phyloP scores from a whole-genome alignment of 140 eudicot genomes.

The Cichorium intybus region DNA sequence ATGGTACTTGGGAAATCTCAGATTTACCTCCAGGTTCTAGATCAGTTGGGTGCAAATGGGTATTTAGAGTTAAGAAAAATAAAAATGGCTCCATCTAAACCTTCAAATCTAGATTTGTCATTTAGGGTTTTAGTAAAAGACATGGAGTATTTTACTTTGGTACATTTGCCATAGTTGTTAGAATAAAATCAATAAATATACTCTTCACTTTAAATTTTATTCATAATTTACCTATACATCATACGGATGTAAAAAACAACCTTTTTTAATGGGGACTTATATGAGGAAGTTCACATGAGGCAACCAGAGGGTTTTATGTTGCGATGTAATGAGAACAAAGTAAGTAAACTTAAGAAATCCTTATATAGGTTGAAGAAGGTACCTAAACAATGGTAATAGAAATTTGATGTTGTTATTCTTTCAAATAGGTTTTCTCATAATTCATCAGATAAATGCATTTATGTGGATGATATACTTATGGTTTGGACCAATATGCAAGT shows the following conservation, averaged over 20 bases:
- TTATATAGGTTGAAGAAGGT: background rate
- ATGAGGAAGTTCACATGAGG: too few species aligned
- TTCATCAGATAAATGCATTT: too few species aligned
- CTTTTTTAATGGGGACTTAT: too few species aligned
- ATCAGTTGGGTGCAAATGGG: background rate
- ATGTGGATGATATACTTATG: too few species aligned
- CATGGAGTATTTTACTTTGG: background rate
- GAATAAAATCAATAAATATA: background rate
- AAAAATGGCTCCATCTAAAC: background rate
- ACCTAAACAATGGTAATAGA: background rate
- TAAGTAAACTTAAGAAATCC: background rate
- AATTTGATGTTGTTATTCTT: too few species aligned
- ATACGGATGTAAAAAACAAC: slow-evolving; percentile 7
- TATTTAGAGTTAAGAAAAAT: background rate
- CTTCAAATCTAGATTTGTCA: too few species aligned
- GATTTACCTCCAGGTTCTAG: background rate
- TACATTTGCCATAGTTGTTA: background rate
- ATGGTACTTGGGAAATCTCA: background rate
- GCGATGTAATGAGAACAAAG: background rate
- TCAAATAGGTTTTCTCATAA: too few species aligned
- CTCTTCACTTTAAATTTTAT: background rate
- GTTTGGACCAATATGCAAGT: too few species aligned
- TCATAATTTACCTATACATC: background rate
- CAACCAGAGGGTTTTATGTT: background rate
- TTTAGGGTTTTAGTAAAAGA: slow-evolving; percentile 5